These are phyloP conservation scores for Orobanche coerulescens DNA, from an alignment of 257 asterid species.

Conservation along the genomic window DNA sequence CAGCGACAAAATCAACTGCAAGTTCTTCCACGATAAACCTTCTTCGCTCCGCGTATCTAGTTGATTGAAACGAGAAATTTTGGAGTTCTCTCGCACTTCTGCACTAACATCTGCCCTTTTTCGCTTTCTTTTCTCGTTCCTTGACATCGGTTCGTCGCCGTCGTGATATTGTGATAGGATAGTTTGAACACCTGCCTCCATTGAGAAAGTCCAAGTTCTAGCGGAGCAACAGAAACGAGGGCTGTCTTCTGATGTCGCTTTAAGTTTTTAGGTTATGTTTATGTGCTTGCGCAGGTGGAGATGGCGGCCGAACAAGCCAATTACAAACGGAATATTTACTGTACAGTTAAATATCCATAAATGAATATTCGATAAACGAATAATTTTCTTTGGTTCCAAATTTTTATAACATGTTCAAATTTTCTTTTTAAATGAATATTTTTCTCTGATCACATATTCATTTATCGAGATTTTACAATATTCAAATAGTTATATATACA, in stretches of 20 bases:
- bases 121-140: slow-evolving; percentile 50
- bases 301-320: slow-evolving; percentile 20
- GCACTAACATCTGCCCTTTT: slow-evolving; percentile 21
- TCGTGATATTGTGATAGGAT: slow-evolving; percentile 4
- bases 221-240: background rate
- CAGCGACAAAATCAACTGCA: slow-evolving; percentile 48
- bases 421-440: no score
- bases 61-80: slow-evolving; percentile 30
- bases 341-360: no score
- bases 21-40: slow-evolving; percentile 55
- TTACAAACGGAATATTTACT: no score
- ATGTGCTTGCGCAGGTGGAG: slow-evolving; percentile 1
- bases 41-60: slow-evolving; percentile 26
- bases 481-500: no score
- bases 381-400: no score
- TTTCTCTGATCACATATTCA: no score
- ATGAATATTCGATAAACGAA: no score
- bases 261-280: background rate
- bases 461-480: no score
- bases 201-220: background rate
- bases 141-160: slow-evolving; percentile 20
- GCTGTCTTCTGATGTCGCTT: background rate
- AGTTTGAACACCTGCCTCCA: slow-evolving; percentile 18
- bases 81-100: slow-evolving; percentile 27
- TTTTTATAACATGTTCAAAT: no score